Evolutionary conservation across 2,329 filamentous ascomycete species (phyloP), one percentile per base, ranked within the genome.

Genomic region (Arthrobotrys conoides): DNA sequence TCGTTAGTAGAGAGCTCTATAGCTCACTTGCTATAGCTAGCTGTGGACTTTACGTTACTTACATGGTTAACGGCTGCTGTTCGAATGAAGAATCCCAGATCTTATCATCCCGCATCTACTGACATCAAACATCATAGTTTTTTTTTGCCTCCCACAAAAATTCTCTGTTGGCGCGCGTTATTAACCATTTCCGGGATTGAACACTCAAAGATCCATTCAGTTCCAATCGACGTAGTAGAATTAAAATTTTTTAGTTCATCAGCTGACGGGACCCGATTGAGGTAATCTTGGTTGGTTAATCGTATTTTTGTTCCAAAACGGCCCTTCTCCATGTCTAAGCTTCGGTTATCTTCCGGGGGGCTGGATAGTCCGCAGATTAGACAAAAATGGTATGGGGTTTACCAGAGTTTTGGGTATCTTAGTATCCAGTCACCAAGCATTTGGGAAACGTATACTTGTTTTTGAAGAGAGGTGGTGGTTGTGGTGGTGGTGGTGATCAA

Each of bases 321-420:
- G 75, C 75, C 63, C 75, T 65, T 78, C 46, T 64, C 75, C 75
- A 78, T 78, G 75, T 69, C 75, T 72, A 68, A 72, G 61, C 36
- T 72, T 78, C 75, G 75, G 75, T 68, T 78, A 78, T 72, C 68
- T 72, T 78, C 75, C 75, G 75, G 68, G 53, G 73, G n/a, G n/a
- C n/a, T 71, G 75, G 68, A 59, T 77, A 61, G 44, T 61, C 57
- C 57, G 38, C 55, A 24, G 22, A 24, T 65, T 51, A 63, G 53
- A 67, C 51, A 22, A n/a, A 57, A 33, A 30, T n/a, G 38, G 27
- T 41, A 51, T 49, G 46, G 36, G 63, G 46, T 44, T 64, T 70
- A 70, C 65, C 65, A 20, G 53, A 65, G 20, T 27, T 38, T 64
- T 24, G 67, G 71, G 61, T 71, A 44, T 46, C 67, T 24, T 61